A percentile compares a stretch with the other conserved stretches of the same genome.
Conservation (phyloP, 139 green algal species). For the Coccomyxa sp. region DNA sequence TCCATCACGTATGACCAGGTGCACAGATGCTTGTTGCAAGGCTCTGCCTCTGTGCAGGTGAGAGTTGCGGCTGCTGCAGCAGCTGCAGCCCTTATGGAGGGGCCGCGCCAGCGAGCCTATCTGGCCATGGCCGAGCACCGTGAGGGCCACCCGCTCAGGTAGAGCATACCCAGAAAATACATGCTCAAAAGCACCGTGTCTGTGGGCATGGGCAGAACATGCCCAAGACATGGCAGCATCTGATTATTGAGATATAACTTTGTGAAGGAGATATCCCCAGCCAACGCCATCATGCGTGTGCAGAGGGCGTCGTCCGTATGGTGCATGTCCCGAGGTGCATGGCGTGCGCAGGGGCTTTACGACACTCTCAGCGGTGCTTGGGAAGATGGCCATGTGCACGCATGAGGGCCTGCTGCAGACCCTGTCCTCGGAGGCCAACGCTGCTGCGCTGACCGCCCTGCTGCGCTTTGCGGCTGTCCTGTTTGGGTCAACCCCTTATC, state of each 20-base stretch:
- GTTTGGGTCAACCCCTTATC: background rate
- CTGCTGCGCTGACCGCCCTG: background rate
- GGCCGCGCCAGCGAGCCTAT: background rate
- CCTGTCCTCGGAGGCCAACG: background rate
- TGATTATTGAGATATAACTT: background rate
- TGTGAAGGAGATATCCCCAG: background rate
- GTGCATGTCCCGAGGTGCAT: background rate
- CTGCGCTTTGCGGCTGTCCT: background rate
- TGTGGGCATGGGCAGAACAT: background rate
- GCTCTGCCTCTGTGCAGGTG: background rate
- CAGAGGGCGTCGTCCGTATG: background rate
- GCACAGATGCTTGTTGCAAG: background rate
- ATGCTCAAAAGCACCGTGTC: background rate
- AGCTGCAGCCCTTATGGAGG: background rate
- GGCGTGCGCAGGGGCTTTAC: background rate
- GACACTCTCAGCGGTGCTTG: background rate
- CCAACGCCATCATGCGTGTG: background rate
- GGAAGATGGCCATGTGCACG: background rate
- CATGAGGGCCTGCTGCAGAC: background rate
- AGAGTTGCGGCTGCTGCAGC: background rate
- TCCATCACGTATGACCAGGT: background rate
- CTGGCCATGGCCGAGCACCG: background rate
- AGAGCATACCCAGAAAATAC: background rate
- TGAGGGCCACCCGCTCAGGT: background rate
- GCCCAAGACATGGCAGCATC: background rate